Base-by-base conservation (phyloP, 345 rosid species). In the Pelargonium nanum region DNA sequence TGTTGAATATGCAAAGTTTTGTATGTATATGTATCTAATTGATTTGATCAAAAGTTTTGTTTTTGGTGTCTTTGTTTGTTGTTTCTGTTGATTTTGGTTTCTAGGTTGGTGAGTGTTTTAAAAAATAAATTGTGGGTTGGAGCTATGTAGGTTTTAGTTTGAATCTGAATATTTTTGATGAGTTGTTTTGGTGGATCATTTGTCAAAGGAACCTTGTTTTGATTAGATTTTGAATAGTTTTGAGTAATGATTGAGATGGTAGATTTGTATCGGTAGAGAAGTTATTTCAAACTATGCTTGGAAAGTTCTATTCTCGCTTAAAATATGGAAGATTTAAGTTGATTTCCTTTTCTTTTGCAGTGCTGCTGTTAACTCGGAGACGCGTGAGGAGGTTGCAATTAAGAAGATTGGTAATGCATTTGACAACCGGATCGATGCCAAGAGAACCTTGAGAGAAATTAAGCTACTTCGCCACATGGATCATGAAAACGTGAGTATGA, bases 391-490 rank as follows among this genome's bases (percentile, higher is more conserved):
- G 68, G 87, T 86, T 45, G 89, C 93, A 26, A 86, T 86, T 32
- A 86, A 86, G 83, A 86, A 86, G 87, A 76, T 86, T 51, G 93
- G 93, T 2, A 86, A 83, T 70, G 89, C 89, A 7, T 86, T 86
- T 59, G 88, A 81, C 66, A 86, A 83, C 70, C 74, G 78, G 21
- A 76, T 86, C 34, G 89, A 86, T 74, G 93, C 89, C 66, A 86
- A 78, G 61, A 76, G 87, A 74, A 86, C 93, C 0, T 30, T 83
- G 74, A 77, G 93, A 61, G 93, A 86, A 76, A 81, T 86, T 60
- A 86, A 80, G 85, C 89, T 86, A 65, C 93, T 86, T 67, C 79
- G 80, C 52, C 87, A 83, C 77, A 81, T 86, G 93, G 80, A 75
- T 52, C 93, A 86, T 53, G 87, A 83, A 67, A 86, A 86, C 62